Base-by-base conservation (phyloP, 2,329 filamentous ascomycete species). In the Myriosclerotinia scirpicola region DNA sequence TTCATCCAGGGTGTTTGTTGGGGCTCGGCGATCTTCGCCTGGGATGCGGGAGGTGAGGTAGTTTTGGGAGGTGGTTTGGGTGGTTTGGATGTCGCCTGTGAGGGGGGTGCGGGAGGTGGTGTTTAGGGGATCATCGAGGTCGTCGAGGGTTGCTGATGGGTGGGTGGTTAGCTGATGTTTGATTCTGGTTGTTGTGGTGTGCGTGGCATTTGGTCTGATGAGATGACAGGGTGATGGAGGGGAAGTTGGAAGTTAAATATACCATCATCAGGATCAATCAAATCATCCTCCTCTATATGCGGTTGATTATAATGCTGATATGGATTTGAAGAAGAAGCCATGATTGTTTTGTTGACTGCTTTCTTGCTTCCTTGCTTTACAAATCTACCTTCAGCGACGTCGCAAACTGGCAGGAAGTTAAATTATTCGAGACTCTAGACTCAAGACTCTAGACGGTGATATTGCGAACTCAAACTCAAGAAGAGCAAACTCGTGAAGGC, bases 1-100 rank as follows among this genome's bases (percentile, higher is more conserved):
- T 81, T 99, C 95, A 79, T 99, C 95, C 78, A 99, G 96, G 55
- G 95, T 99, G 80, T 96, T 96, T 71, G 90, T 88, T 9, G 93
- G 87, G 20, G 95, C 93, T 70, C 90, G 86, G 65, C 95, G 90
- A 81, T 99, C 95, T 79, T 98, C 94, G 72, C 95, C 95, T 2
- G 90, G 90, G 76, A 99, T 96, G 67, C 88, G 88, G 30, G 92
- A 95, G 36, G 93, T 97, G 73, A 97, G 85, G 78, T 94, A 96
- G 75, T 84, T 87, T 77, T 94, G 88, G 74, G 80, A 77, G 44
- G 85, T 83, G 68, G 82, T 81, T 62, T 75, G 71, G 44, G 84
- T 83, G 68, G 82, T 12, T 44, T 34, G 36, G 14, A 96, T 96
- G 80, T 91, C 94, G 78, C 93, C 93, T 56, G 90, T 90, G 71